Percentiles rank a stretch among this genome's conserved stretches.
phyloP scores from a whole-genome alignment of 2,329 filamentous ascomycete genomes.

The Talaromyces sp. region DNA sequence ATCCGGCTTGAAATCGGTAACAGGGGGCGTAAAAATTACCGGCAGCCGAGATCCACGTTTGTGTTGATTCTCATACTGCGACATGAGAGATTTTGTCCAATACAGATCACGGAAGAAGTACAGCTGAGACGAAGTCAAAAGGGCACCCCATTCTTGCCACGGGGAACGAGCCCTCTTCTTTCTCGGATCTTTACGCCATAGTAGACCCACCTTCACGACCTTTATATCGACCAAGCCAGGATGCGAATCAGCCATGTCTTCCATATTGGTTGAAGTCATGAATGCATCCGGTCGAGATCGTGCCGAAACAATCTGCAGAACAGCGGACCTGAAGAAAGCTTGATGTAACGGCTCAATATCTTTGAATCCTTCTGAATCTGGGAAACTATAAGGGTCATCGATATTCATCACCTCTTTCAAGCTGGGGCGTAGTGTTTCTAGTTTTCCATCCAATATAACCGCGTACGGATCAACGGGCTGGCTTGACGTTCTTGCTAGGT shows the following conservation, averaged over 20 bases:
- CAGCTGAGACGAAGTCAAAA: slow-evolving; percentile 92
- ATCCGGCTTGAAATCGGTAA: slow-evolving; percentile 91
- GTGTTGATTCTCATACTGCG: slow-evolving; percentile 79
- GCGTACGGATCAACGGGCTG: slow-evolving; percentile 96
- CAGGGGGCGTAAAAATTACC: slow-evolving; percentile 83
- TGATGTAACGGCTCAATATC: slow-evolving; percentile 80
- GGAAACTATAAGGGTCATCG: slow-evolving; percentile 87
- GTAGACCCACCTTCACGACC: slow-evolving; percentile 87
- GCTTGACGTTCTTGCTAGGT: slow-evolving; percentile 62
- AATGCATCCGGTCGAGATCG: slow-evolving; percentile 93
- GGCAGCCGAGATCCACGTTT: slow-evolving; percentile 73
- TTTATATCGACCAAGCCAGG: slow-evolving; percentile 96
- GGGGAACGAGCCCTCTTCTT: slow-evolving; percentile 92
- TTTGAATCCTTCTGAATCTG: slow-evolving; percentile 70
- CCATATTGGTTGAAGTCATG: slow-evolving; percentile 79
- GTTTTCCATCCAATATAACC: slow-evolving; percentile 82
- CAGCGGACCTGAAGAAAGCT: slow-evolving; percentile 85
- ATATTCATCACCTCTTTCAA: slow-evolving; percentile 89
- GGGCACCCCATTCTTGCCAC: slow-evolving; percentile 98
- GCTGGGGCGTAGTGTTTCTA: slow-evolving; percentile 77
- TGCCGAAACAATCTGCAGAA: slow-evolving; percentile 91
- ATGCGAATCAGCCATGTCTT: slow-evolving; percentile 80
- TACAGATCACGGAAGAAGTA: slow-evolving; percentile 93
- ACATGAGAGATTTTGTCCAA: slow-evolving; percentile 88
- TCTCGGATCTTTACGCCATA: slow-evolving; percentile 93